Conservation (phyloP, 305 asterid genomes). For the Fraxinus ornus region DNA sequence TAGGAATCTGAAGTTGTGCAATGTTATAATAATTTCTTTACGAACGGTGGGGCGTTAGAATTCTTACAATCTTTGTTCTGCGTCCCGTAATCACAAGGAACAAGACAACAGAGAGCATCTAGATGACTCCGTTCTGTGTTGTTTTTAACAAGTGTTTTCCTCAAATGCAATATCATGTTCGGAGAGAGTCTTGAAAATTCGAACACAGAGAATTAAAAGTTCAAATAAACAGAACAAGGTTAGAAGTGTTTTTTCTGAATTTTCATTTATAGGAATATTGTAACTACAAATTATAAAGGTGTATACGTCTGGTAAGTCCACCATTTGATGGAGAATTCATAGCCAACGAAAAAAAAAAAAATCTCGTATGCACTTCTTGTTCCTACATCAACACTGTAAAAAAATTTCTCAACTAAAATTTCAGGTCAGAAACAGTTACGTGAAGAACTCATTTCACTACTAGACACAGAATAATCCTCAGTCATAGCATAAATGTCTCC, state of each 20-base stretch:
- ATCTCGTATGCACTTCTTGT: not conserved
- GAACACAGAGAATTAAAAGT: not conserved
- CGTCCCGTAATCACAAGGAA: not conserved
- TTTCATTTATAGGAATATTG: not conserved
- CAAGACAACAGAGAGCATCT: not conserved
- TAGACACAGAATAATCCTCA: slow-evolving; percentile 44
- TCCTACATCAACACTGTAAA: not conserved
- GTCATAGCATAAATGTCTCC: slow-evolving; percentile 26
- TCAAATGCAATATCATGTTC: not conserved
- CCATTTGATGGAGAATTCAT: not conserved
- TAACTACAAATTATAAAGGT: not conserved
- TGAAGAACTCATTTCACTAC: slow-evolving; percentile 31
- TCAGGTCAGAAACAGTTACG: not conserved
- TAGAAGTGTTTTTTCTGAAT: not conserved
- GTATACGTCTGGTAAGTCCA: not conserved
- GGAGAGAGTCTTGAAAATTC: not conserved
- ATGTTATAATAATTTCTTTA: not conserved
- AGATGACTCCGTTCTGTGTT: not conserved
- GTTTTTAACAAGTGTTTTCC: no score
- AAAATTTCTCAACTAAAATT: not conserved
- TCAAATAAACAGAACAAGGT: not conserved
- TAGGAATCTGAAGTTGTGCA: not conserved
- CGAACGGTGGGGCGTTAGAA: not conserved
- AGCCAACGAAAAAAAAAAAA: not conserved
- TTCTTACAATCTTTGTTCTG: not conserved